Base-by-base conservation (phyloP, 768 basidiomycete species). In the Mycena maculata region DNA sequence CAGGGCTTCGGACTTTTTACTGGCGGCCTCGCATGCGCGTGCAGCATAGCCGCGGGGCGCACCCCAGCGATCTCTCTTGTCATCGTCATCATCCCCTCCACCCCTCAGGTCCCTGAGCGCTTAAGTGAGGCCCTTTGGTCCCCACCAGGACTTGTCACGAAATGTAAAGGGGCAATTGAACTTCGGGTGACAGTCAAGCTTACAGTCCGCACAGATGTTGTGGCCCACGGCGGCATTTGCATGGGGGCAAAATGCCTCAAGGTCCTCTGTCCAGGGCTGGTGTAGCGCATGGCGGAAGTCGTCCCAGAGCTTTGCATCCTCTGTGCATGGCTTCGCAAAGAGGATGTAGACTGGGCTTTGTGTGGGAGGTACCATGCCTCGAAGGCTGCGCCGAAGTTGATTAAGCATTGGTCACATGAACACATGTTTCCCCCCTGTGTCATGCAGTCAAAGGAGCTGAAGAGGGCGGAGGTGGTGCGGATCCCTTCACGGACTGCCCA, bases 111-210 rank as follows among this genome's bases (percentile, higher is more conserved):
- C 22, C 20, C 7, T 25, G 23, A 49, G 27, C 0, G 12, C 15
- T 2, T 13, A 16, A 8, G 2, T 25, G 18, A 60, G 36, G 45
- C 30, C 47, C 1, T 8, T 13, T 7, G 59, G 59, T 25, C 59
- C 59, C 59, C 59, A 60, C 36, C 33, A 60, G 22, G 15, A 13
- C 25, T 13, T 27, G 59, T 60, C 59, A 22, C 59, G 48, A 1
- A 41, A 23, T 0, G 47, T 38, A 47, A 60, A 60, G 3, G 23
- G 1, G 38, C 59, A 60, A 36, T 38, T 49, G 33, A 39, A 60
- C 48, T 50, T 60, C 6, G 59, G 59, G 59, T 60, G 59, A 38
- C 59, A 49, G 48, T 60, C 59, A 9, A 49, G 33, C 33, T 60
- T 60, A 47, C 59, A 60, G 59, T 49, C 47, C 15, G 59, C 48